phyloP scores from a whole-genome alignment of 208 protist species.

The Leishmania tropica region DNA sequence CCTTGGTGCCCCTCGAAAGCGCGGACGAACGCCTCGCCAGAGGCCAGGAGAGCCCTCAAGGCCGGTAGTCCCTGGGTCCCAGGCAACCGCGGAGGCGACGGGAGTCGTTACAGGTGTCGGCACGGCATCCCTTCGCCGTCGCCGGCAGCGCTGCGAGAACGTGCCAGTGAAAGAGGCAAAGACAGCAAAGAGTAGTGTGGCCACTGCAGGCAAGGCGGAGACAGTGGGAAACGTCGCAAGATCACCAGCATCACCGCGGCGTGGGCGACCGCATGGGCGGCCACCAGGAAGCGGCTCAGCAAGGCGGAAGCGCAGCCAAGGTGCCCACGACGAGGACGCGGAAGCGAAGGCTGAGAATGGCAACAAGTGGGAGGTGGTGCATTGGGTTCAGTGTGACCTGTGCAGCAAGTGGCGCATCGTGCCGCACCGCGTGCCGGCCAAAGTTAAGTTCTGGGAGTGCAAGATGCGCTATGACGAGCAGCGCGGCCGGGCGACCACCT shows the following conservation, averaged over 20 bases:
- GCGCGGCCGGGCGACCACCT: slow-evolving; percentile 42
- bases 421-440: slow-evolving; percentile 38
- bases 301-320: neutral
- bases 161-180: neutral
- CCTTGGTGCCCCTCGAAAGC: slow-evolving; percentile 6
- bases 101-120: neutral
- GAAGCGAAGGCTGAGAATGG: neutral
- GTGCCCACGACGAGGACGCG: neutral
- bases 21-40: neutral
- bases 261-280: neutral
- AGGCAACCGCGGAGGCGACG: neutral
- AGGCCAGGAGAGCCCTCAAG: neutral
- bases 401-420: slow-evolving; percentile 88
- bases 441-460: slow-evolving; percentile 64
- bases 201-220: neutral
- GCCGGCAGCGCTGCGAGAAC: slow-evolving; percentile 8
- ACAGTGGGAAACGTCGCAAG: neutral
- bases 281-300: neutral
- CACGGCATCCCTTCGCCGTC: neutral
- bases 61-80: neutral
- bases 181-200: neutral
- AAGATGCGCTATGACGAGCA: slow-evolving; percentile 58
- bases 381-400: slow-evolving; percentile 85
- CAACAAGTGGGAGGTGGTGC: slow-evolving; percentile 46
- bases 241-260: neutral